Base-by-base conservation (phyloP, 2,329 filamentous ascomycete genomes). In the Endoconidiophora polonica region DNA sequence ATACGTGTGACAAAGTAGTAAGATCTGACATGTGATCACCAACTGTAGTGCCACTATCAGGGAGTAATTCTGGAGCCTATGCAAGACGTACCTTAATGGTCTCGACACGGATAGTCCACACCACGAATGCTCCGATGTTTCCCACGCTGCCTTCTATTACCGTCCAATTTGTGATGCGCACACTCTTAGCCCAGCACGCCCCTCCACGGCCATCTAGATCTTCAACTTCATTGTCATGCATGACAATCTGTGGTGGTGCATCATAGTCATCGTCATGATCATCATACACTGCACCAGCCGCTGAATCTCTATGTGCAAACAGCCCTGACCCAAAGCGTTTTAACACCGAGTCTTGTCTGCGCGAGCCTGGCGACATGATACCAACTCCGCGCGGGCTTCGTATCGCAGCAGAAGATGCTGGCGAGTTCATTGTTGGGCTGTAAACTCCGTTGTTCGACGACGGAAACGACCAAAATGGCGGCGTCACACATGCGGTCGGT, bases 21-120 rank as follows among this genome's bases (percentile, higher is more conserved):
- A 22, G n/a, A 40, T 7, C 36, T 26, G 22, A 20, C 37, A 41
- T 37, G 16, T 37, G 18, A 24, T 10, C 20, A n/a, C 44, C 9
- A 38, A 26, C 46, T 33, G 29, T 12, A 33, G 29, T 33, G 29
- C 29, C 29, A 33, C 29, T 3, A 33, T 33, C 7, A 12, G 29
- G 12, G 9, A 33, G 29, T 33, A 12, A 33, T 33, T 33, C 29
- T 33, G 29, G 29, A 33, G 29, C 29, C 29, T 33, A 33, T 9
- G 9, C 29, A 41, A 18, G 38, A 73, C 78, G 62, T 62, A 88
- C 86, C 63, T 79, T 82, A 46, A 96, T 68, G 3, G 87, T 95
- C 62, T 91, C 80, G 42, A 98, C 85, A 44, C 74, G 78, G 59
- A 91, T 87, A 61, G 86, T 91, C 85, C 86, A 98, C 5, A 94